These are phyloP conservation scores for Pseudocercospora fuligena DNA, from an alignment of 2,329 filamentous ascomycete genomes.

Conservation along the genomic window DNA sequence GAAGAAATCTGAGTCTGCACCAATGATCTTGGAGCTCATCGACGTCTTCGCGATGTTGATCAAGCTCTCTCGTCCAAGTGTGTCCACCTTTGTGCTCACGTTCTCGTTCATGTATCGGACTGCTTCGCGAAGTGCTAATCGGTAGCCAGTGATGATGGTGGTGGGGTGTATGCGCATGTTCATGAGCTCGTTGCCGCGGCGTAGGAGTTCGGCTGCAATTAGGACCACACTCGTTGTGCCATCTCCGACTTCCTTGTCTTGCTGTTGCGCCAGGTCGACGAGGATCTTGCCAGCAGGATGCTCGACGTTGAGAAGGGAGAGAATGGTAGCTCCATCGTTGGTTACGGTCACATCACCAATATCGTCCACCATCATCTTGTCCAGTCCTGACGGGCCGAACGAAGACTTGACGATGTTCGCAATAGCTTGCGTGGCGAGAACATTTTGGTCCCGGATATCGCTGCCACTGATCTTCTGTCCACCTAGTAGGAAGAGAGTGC, in stretches of 20 bases:
- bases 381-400: constrained; percentile 92
- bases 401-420: constrained; percentile 99
- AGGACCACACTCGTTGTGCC: constrained; percentile 97
- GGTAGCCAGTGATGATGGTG: constrained; percentile 98
- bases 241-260: constrained; percentile 98
- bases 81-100: constrained; percentile 93
- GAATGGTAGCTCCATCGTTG: constrained; percentile 96
- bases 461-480: constrained; percentile 96
- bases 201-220: constrained; percentile 92
- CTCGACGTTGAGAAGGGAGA: constrained; percentile 93
- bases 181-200: constrained; percentile 95
- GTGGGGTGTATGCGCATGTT: constrained; percentile 99
- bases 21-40: constrained; percentile 99
- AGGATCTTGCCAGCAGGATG: constrained; percentile 98
- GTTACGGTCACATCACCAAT: constrained; percentile 99
- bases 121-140: constrained; percentile 90
- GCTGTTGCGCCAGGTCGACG: constrained; percentile 95
- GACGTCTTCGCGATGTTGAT: constrained; percentile 97
- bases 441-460: constrained; percentile 97
- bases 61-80: constrained; percentile 85
- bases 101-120: constrained; percentile 99
- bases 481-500: constrained; percentile 93
- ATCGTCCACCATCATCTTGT: constrained; percentile 99
- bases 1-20: constrained; percentile 94
- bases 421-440: constrained; percentile 93